phyloP scores from a whole-genome alignment of 1,284 basidiomycete species.

The Rhodotorula sp. region DNA sequence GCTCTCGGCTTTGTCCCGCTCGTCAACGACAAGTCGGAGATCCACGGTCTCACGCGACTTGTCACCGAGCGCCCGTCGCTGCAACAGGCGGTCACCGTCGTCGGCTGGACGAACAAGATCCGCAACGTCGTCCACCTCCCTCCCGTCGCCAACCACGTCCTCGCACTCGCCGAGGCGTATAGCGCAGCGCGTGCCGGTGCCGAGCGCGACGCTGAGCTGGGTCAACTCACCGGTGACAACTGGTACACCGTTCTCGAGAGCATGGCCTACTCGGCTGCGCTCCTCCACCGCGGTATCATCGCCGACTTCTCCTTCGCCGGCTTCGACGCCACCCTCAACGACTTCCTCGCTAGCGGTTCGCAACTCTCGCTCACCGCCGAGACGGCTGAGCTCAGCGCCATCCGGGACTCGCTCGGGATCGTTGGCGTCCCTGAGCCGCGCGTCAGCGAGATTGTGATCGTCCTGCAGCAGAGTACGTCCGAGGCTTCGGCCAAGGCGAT shows the following conservation, averaged over 20 bases:
- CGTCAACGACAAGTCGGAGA: neutral
- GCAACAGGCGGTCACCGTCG: conserved; percentile 14
- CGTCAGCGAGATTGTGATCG: conserved; percentile 25
- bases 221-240: conserved; percentile 16
- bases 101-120: conserved; percentile 17
- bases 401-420: conserved; percentile 19
- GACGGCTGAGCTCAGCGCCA: conserved; percentile 16
- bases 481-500: conserved; percentile 29
- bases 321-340: conserved; percentile 34
- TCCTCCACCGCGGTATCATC: neutral
- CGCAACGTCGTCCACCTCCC: conserved; percentile 9
- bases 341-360: conserved; percentile 22
- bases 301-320: conserved; percentile 29
- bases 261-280: conserved; percentile 22
- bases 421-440: conserved; percentile 6
- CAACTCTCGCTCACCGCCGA: conserved; percentile 14
- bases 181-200: conserved; percentile 6
- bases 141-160: neutral
- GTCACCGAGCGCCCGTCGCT: conserved; percentile 13
- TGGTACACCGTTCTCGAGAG: conserved; percentile 38
- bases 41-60: neutral
- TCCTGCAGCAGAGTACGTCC: conserved; percentile 31
- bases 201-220: neutral
- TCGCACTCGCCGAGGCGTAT: conserved; percentile 29
- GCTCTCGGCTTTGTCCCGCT: conserved; percentile 13